These are phyloP conservation scores for Astrothelium subdiscretum DNA, from an alignment of 495 filamentous ascomycete species.

Conservation along the genomic window DNA sequence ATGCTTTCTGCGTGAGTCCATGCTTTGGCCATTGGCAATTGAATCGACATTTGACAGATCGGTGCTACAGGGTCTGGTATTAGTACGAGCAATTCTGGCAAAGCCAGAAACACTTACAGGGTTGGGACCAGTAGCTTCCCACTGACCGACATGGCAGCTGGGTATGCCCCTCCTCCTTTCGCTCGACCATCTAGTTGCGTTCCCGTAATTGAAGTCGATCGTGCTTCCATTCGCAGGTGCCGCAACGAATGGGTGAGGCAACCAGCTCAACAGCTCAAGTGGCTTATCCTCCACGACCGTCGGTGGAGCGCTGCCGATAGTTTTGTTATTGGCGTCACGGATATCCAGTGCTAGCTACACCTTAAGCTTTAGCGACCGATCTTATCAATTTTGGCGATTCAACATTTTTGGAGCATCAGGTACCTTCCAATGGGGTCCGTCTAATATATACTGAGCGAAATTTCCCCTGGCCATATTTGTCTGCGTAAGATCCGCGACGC, in stretches of 20 bases:
- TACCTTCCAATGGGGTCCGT: background rate
- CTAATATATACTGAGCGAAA: background rate
- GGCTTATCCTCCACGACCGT: background rate
- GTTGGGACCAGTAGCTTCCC: background rate
- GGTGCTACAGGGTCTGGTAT: background rate
- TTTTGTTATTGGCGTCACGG: background rate
- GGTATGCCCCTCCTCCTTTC: background rate
- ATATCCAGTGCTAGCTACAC: background rate
- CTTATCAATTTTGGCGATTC: background rate
- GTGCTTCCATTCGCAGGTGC: background rate
- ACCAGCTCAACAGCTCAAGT: background rate
- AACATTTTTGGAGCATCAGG: background rate
- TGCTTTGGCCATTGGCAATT: background rate
- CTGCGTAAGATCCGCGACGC: background rate
- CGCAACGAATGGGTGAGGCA: background rate
- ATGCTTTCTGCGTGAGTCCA: background rate
- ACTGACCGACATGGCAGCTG: background rate
- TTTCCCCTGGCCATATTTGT: background rate
- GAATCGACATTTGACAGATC: background rate
- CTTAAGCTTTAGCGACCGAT: background rate
- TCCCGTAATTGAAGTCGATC: background rate
- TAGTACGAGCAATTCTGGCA: background rate
- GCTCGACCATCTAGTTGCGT: background rate
- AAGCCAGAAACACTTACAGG: background rate
- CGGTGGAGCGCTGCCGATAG: background rate